Evolutionary conservation across 2,329 filamentous ascomycete species (phyloP).

Genomic region (Colletotrichum aenigma): DNA sequence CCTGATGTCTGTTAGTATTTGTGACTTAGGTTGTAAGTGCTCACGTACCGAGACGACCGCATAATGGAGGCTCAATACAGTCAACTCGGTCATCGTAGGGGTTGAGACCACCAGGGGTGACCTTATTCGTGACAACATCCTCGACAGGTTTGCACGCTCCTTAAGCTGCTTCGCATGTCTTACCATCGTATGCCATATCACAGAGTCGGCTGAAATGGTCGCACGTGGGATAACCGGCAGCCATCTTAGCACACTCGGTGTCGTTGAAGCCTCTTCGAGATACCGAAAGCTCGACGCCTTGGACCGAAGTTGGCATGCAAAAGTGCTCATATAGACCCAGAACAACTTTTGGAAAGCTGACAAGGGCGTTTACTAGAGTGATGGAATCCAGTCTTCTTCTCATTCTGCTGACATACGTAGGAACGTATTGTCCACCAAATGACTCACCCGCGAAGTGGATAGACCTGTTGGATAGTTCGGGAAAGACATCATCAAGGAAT

Average conservation of each 20-base stretch:
- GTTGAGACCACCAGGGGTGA: background rate
- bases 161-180: background rate
- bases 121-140: background rate
- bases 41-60: background rate
- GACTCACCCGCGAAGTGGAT: constrained; percentile 25
- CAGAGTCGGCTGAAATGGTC: background rate
- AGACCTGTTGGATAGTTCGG: constrained; percentile 9
- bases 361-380: constrained; percentile 20
- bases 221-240: background rate
- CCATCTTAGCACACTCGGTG: constrained; percentile 9
- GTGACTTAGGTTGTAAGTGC: background rate
- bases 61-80: background rate
- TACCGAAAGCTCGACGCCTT: background rate
- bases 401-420: constrained; percentile 20
- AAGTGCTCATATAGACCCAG: constrained; percentile 23
- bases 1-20: background rate
- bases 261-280: background rate
- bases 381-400: constrained; percentile 16
- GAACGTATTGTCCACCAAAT: constrained; percentile 24
- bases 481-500: constrained; percentile 22
- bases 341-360: background rate
- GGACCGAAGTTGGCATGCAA: background rate
- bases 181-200: background rate
- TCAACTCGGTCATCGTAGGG: background rate
- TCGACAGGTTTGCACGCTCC: background rate